phyloP scores from a whole-genome alignment of 768 basidiomycete species.

The Pluteus cervinus region DNA sequence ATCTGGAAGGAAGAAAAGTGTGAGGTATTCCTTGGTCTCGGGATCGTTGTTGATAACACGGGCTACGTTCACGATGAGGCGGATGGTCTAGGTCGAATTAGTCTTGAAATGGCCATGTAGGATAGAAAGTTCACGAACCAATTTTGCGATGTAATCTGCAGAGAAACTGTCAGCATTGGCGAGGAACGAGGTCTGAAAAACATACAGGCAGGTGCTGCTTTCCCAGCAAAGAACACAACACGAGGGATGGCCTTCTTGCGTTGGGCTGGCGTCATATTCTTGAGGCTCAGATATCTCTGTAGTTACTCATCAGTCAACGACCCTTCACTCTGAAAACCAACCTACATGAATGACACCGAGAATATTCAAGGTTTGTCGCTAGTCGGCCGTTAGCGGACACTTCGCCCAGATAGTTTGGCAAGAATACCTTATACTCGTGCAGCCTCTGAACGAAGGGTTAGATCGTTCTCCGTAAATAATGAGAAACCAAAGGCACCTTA shows the following conservation, averaged over 20 bases:
- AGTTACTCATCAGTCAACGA: conserved; percentile 2
- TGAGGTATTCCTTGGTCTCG: conserved; percentile 81
- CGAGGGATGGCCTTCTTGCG: conserved; percentile 79
- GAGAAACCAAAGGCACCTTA: conserved; percentile 46
- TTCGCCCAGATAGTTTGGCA: too few relatives aligned
- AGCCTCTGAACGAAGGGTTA: conserved; percentile 49
- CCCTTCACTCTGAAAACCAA: conserved; percentile 2
- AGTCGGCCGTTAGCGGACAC: neutral
- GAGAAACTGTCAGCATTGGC: neutral
- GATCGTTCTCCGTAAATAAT: neutral
- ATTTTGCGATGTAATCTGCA: conserved; percentile 85
- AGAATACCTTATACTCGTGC: conserved; percentile 82
- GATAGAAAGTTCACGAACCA: conserved; percentile 34
- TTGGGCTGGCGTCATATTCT: conserved; percentile 71
- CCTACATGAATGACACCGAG: conserved; percentile 81
- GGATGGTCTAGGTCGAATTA: conserved; percentile 58
- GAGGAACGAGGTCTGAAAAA: conserved; percentile 5
- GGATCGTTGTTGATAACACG: conserved; percentile 77
- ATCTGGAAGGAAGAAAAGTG: conserved; percentile 93
- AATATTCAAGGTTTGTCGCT: conserved; percentile 94
- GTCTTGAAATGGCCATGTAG: neutral
- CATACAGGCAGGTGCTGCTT: conserved; percentile 90
- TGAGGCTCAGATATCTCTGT: conserved; percentile 77
- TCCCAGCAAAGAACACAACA: conserved; percentile 96
- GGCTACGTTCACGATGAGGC: conserved; percentile 89